phyloP scores from a whole-genome alignment of 1,139 yeast genomes.

The Meyerozyma elateridarum region DNA sequence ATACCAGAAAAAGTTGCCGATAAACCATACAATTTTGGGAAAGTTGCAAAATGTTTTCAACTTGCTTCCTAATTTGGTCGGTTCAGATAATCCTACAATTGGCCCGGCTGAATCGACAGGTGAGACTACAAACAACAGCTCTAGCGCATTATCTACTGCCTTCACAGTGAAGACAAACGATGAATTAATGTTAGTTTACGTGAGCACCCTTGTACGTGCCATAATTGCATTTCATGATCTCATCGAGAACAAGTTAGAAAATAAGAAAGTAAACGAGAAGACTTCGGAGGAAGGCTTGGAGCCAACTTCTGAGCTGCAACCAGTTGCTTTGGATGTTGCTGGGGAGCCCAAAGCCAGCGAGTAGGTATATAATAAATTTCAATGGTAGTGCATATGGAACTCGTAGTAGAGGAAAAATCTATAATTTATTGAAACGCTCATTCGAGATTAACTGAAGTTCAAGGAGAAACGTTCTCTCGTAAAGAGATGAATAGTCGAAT shows the following conservation, averaged over 20 bases:
- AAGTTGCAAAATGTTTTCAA: slow-evolving; percentile 94
- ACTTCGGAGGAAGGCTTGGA: slow-evolving; percentile 14
- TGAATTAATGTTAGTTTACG: slow-evolving; percentile 89
- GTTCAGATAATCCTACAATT: slow-evolving; percentile 14
- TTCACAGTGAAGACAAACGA: slow-evolving; percentile 92
- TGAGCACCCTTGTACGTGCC: slow-evolving; percentile 85
- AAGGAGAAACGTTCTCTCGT: neutral
- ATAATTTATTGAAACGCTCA: neutral
- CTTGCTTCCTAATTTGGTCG: slow-evolving; percentile 71
- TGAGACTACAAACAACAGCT: slow-evolving; percentile 16
- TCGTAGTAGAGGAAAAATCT: slow-evolving; percentile 9
- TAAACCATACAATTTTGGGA: slow-evolving; percentile 86
- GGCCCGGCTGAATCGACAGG: neutral
- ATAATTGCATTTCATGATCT: slow-evolving; percentile 95
- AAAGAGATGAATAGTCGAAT: neutral
- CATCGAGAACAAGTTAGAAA: slow-evolving; percentile 91
- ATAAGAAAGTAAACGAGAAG: slow-evolving; percentile 51
- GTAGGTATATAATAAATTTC: too few relatives aligned
- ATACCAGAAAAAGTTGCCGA: slow-evolving; percentile 65
- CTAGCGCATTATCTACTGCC: slow-evolving; percentile 61
- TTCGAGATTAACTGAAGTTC: slow-evolving; percentile 1
- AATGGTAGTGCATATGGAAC: slow-evolving; percentile 5
- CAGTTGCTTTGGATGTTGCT: too few relatives aligned
- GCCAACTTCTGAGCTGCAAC: too few relatives aligned
- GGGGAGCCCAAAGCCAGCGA: too few relatives aligned